Conservation (phyloP, 371 early-diverging fungal species). For the Mucor racemosus region DNA sequence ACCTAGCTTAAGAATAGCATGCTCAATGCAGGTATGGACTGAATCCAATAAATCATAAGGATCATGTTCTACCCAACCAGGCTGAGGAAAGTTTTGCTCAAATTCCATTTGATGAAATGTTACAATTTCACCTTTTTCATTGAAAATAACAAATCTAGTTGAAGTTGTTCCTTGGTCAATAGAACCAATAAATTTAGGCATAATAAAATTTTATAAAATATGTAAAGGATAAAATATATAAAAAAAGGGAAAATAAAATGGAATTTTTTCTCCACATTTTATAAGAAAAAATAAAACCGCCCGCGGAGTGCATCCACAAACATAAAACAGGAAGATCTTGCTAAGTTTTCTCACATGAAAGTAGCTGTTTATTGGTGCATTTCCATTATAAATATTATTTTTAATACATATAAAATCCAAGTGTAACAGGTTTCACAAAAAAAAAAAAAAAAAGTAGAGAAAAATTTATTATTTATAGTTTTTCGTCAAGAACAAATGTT, state of each 20-base stretch:
- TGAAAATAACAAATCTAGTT: constrained; percentile 90
- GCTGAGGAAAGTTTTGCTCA: constrained; percentile 72
- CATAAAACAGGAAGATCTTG: not conserved
- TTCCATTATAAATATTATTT: not conserved
- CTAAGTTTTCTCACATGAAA: constrained; percentile 12
- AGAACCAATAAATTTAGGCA: constrained; percentile 70
- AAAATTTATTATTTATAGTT: not conserved
- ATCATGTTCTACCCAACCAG: constrained; percentile 95
- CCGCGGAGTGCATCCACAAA: not conserved
- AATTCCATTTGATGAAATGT: constrained; percentile 82
- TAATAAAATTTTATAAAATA: not conserved
- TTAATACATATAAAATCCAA: not conserved
- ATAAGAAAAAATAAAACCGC: not conserved
- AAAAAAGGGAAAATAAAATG: constrained; percentile 1
- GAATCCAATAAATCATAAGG: constrained; percentile 77
- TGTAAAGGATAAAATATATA: not conserved
- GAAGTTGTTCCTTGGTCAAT: constrained; percentile 96
- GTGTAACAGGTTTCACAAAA: not conserved
- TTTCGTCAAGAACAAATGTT: constrained; percentile 39
- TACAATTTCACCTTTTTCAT: constrained; percentile 72
- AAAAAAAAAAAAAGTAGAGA: not conserved
- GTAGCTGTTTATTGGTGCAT: constrained; percentile 9
- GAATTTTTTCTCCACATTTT: constrained; percentile 5
- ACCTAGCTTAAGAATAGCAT: constrained; percentile 68
- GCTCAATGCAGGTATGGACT: constrained; percentile 74